phyloP scores from a whole-genome alignment of 441 rosid species.

The Erodium chrysanthum region DNA sequence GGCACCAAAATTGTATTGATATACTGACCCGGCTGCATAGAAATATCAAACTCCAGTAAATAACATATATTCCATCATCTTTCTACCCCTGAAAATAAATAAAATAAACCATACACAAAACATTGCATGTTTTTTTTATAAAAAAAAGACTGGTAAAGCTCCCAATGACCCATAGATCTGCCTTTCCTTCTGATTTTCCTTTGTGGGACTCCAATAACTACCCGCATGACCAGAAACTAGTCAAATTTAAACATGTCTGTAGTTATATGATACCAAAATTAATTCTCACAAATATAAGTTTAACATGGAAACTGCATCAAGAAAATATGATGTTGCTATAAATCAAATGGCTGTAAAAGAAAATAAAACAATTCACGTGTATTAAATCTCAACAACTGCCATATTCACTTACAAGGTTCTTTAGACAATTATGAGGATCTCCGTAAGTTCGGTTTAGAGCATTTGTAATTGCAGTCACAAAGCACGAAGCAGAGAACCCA shows the following conservation, averaged over 20 bases:
- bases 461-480: conserved; percentile 67
- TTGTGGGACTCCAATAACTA: background rate
- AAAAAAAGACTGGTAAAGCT: background rate
- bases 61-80: conserved; percentile 7
- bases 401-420: conserved; percentile 49
- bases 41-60: conserved; percentile 17
- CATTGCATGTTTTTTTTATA: background rate
- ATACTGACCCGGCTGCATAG: conserved; percentile 63
- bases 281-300: background rate
- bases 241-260: background rate
- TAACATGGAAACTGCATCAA: background rate
- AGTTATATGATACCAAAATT: background rate
- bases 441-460: conserved; percentile 74
- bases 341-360: background rate
- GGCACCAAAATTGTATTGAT: conserved; percentile 71
- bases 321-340: background rate
- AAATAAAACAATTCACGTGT: background rate
- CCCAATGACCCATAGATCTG: background rate
- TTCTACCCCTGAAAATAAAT: background rate
- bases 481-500: conserved; percentile 69
- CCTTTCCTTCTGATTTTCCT: background rate
- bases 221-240: background rate
- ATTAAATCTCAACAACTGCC: background rate
- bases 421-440: conserved; percentile 51
- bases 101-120: background rate